phyloP scores from a whole-genome alignment of 352 stramenopile species.

The Elongisporangium undulatum region DNA sequence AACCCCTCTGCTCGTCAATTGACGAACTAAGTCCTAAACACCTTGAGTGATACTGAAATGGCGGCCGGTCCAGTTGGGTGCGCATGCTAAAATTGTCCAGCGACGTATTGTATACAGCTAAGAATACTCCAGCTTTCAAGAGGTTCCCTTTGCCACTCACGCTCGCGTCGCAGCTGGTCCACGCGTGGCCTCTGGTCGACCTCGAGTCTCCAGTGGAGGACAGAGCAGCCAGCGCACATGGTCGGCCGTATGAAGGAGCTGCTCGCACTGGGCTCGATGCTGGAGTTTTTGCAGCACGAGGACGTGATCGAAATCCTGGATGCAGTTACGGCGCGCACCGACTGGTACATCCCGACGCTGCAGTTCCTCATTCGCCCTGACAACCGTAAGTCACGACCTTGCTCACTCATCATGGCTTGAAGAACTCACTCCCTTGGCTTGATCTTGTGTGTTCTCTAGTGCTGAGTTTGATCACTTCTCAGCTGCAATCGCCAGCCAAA shows the following conservation, averaged over 20 bases:
- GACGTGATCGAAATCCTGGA: conserved; percentile 42
- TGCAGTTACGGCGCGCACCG: conserved; percentile 41
- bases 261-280: conserved; percentile 30
- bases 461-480: conserved; percentile 32
- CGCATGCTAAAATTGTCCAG: too few species aligned
- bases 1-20: not conserved
- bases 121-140: not conserved
- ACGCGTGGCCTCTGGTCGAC: not conserved
- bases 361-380: conserved; percentile 61
- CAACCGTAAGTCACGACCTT: conserved; percentile 30
- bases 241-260: conserved; percentile 48
- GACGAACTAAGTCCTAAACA: not conserved
- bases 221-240: conserved; percentile 14
- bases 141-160: not conserved
- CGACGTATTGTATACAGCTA: not conserved
- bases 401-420: not conserved
- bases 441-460: conserved; percentile 16
- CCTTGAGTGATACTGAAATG: too few species aligned
- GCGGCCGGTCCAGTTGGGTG: too few species aligned
- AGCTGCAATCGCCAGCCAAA: conserved; percentile 35
- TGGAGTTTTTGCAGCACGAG: conserved; percentile 38
- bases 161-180: not conserved
- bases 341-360: conserved; percentile 55
- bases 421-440: not conserved
- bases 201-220: not conserved